phyloP scores from a whole-genome alignment of 179 eudicot genomes.

The Gypsophila paniculata region DNA sequence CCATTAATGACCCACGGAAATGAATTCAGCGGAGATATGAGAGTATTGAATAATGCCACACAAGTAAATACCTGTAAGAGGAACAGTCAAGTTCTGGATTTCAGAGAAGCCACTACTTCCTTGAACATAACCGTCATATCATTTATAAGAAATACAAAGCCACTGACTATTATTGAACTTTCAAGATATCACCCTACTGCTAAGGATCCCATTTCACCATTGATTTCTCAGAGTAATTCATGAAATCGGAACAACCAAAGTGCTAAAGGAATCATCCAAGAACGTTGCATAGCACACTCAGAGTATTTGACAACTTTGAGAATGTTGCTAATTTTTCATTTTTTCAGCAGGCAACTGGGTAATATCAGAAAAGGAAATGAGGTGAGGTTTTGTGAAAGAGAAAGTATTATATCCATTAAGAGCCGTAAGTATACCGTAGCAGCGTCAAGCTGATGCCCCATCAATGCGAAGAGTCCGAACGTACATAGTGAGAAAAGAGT shows the following conservation, averaged over 20 bases:
- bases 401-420: constrained; percentile 9
- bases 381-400: background rate
- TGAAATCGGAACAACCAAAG: background rate
- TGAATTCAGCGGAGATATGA: constrained; percentile 92
- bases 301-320: background rate
- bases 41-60: constrained; percentile 82
- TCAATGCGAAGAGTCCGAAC: constrained; percentile 80
- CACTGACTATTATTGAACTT: background rate
- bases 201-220: background rate
- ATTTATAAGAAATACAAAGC: background rate
- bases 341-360: constrained; percentile 1
- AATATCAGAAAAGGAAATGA: background rate
- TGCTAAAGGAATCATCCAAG: background rate
- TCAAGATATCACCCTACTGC: constrained; percentile 11
- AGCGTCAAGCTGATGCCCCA: constrained; percentile 89
- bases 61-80: constrained; percentile 89
- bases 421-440: constrained; percentile 66
- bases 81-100: constrained; percentile 5
- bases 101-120: constrained; percentile 7
- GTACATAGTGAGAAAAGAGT: constrained; percentile 87
- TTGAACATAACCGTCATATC: background rate
- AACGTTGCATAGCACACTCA: background rate
- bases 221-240: background rate
- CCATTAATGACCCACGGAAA: constrained; percentile 99
- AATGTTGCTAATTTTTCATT: background rate